A percentile compares a stretch with the other conserved stretches of the same genome.
Conservation (phyloP, 129 eudicot genomes). For the Flaveria robusta region DNA sequence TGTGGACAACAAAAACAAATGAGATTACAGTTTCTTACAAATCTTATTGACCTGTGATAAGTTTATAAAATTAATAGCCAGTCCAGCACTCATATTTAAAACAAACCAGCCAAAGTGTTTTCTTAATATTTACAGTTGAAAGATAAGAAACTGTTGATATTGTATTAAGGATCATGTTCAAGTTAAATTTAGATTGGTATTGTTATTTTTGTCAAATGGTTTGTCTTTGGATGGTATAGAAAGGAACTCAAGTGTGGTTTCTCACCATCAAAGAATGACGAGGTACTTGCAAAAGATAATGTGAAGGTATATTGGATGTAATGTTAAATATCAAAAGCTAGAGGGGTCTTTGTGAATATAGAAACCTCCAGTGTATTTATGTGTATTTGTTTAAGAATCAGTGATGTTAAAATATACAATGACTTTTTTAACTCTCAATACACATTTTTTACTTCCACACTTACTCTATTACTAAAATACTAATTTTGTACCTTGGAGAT, state of each 20-base stretch:
- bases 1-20: conserved; percentile 18
- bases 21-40: no score
- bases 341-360: conserved; percentile 18
- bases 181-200: not conserved
- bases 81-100: not conserved
- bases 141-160: not conserved
- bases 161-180: not conserved
- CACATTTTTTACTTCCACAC: no score
- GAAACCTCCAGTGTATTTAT: not conserved
- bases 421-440: no score
- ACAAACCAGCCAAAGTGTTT: not conserved
- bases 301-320: not conserved
- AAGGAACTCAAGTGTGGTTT: conserved; percentile 10
- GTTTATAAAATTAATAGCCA: not conserved
- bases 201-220: not conserved
- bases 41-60: not conserved
- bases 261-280: conserved; percentile 4
- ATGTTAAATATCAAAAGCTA: not conserved
- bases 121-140: not conserved
- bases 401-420: not conserved
- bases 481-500: no score
- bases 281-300: conserved; percentile 3
- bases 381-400: not conserved
- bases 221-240: not conserved
- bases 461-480: no score